Evolutionary conservation across 2,329 filamentous ascomycete species (phyloP).

Genomic region (Aspergillus quadrilineatus): DNA sequence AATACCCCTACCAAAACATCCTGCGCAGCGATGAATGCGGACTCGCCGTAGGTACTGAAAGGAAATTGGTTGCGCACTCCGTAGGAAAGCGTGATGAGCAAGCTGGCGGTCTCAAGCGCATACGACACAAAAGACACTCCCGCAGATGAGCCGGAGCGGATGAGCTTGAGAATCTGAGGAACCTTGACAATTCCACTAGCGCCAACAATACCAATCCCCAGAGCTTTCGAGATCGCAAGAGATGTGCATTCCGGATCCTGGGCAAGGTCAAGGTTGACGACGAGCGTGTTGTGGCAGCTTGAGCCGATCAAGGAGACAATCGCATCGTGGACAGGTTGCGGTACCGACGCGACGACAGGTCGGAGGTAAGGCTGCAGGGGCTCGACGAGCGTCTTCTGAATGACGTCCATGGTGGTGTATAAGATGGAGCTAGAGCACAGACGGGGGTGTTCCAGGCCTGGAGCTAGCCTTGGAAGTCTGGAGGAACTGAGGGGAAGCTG

Average conservation of each 20-base stretch:
- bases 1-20: constrained; percentile 86
- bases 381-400: constrained; percentile 42
- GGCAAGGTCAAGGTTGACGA: constrained; percentile 77
- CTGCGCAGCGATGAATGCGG: constrained; percentile 84
- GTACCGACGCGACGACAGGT: constrained; percentile 71
- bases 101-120: constrained; percentile 82
- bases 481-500: not conserved
- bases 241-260: constrained; percentile 77
- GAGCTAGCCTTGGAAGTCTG: not conserved
- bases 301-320: constrained; percentile 78
- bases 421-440: not conserved
- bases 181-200: constrained; percentile 92
- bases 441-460: not conserved
- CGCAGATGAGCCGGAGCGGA: constrained; percentile 73
- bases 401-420: constrained; percentile 38
- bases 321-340: constrained; percentile 70
- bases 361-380: constrained; percentile 53
- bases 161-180: constrained; percentile 91
- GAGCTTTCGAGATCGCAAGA: constrained; percentile 84
- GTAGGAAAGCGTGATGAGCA: constrained; percentile 88
- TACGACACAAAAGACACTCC: constrained; percentile 90
- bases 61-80: constrained; percentile 88
- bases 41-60: constrained; percentile 96
- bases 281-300: constrained; percentile 78
- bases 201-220: constrained; percentile 90